Percentiles rank a stretch among this genome's conserved stretches.
phyloP scores from a whole-genome alignment of 257 asterid species.

The Agastache rugosa region DNA sequence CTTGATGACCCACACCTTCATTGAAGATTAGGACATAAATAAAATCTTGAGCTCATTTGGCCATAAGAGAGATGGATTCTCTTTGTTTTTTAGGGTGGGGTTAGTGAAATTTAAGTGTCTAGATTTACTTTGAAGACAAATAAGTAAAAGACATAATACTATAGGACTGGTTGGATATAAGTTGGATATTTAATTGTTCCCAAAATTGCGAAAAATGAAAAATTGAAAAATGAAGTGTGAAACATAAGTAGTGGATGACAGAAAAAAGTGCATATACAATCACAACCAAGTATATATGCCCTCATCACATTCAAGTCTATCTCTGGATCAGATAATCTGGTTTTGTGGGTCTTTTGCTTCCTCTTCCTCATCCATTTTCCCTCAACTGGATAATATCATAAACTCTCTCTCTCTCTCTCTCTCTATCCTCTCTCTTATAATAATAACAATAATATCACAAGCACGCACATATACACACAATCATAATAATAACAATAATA shows the following conservation, averaged over 20 bases:
- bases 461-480: background rate
- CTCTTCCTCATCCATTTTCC: slow-evolving; percentile 48
- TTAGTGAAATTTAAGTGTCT: background rate
- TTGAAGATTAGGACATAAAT: slow-evolving; percentile 31
- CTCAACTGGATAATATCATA: slow-evolving; percentile 59
- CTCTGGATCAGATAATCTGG: slow-evolving; percentile 56
- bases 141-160: background rate
- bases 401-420: background rate
- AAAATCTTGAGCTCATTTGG: slow-evolving; percentile 32
- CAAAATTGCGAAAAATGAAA: background rate
- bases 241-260: slow-evolving; percentile 51
- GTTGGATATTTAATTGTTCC: background rate
- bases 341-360: slow-evolving; percentile 54
- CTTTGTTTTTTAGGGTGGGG: background rate
- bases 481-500: slow-evolving; percentile 34
- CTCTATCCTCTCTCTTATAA: background rate
- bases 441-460: background rate
- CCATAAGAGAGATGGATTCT: background rate
- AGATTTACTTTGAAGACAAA: background rate
- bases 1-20: slow-evolving; percentile 16
- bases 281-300: slow-evolving; percentile 54
- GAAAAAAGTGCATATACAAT: slow-evolving; percentile 33
- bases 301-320: slow-evolving; percentile 46
- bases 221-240: slow-evolving; percentile 19
- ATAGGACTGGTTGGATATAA: background rate